Percentiles rank a stretch among this genome's conserved stretches.
Evolutionary conservation across 352 stramenopile species (phyloP).

Genomic region (Lagenidium sp.): DNA sequence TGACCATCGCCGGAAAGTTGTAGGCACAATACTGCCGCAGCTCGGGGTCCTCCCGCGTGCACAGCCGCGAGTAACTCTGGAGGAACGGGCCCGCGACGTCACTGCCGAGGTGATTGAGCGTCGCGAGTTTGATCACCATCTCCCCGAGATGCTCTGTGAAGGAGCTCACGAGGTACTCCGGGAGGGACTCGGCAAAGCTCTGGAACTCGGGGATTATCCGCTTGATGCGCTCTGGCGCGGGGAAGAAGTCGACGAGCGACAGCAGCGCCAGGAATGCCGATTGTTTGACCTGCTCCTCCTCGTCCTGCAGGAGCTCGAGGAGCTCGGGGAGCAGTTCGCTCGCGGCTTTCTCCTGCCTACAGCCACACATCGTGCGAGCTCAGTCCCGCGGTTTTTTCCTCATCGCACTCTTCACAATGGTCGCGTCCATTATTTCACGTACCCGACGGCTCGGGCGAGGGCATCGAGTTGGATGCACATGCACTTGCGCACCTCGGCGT

Average conservation of each 20-base stretch:
- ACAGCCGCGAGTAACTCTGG: constrained; percentile 53
- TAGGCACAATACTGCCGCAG: constrained; percentile 59
- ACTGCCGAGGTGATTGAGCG: constrained; percentile 42
- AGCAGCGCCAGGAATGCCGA: constrained; percentile 61
- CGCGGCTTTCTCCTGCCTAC: constrained; percentile 53
- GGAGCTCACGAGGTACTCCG: constrained; percentile 43
- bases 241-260: constrained; percentile 70
- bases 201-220: constrained; percentile 60
- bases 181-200: constrained; percentile 38
- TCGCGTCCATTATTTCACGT: no score
- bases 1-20: constrained; percentile 74
- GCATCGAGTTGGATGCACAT: constrained; percentile 82
- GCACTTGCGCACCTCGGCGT: constrained; percentile 70
- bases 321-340: constrained; percentile 61
- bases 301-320: constrained; percentile 69
- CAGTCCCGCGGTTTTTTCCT: neutral
- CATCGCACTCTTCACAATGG: no score
- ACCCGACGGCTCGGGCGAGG: constrained; percentile 61
- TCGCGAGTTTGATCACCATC: constrained; percentile 55
- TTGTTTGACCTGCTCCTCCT: constrained; percentile 82
- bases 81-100: constrained; percentile 42
- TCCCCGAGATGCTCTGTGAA: constrained; percentile 47
- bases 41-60: constrained; percentile 42
- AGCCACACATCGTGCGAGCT: neutral
- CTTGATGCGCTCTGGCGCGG: constrained; percentile 38